Base-by-base conservation (phyloP, 306 rosid genomes). In the Malus asiatica region DNA sequence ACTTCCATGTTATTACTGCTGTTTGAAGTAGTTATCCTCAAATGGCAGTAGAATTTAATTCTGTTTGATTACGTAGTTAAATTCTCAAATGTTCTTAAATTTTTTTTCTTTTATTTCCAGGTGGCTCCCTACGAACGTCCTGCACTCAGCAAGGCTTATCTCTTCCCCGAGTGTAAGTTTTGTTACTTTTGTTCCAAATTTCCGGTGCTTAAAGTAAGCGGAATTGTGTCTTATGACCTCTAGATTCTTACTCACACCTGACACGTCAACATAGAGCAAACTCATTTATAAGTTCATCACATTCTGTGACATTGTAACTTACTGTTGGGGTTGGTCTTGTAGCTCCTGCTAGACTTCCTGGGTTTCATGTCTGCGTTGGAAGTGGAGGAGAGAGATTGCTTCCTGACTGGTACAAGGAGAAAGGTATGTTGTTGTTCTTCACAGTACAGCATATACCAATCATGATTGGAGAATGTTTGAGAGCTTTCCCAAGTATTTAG, bases 101-200 rank as follows among this genome's bases (percentile, higher is more conserved):
- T 60, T 60, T 9, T 2, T 52, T 52, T 81, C 40, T 46, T 20
- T 74, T 63, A 38, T 66, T 53, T 14, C 20, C 84, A 95, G 99
- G 99, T 92, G n/a, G 97, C 97, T 68, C 99, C 99, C 40, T 95
- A 95, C 67, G 99, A 95, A 82, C 99, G 99, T 77, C 97, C 99
- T 82, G 99, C 97, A 57, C 94, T 95, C 48, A 95, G 99, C 93
- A 95, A 95, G 88, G 97, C 86, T 46, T 95, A 95, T 82, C 91
- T 95, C 74, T 89, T 92, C 55, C 99, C 99, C 13, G 97, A 92
- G 71, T 95, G 99, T 95, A 87, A 87, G 99, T 82, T 46, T 2
- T 73, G 62, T 22, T 29, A 18, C 19, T 48, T 53, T 20, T 60
- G 1, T 44, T 61, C 29, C 46, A 19, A 3, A 8, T 59, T 44